Evolutionary conservation across 108 stramenopile genomes (phyloP).

Genomic region (Cyclotella kingstonii): DNA sequence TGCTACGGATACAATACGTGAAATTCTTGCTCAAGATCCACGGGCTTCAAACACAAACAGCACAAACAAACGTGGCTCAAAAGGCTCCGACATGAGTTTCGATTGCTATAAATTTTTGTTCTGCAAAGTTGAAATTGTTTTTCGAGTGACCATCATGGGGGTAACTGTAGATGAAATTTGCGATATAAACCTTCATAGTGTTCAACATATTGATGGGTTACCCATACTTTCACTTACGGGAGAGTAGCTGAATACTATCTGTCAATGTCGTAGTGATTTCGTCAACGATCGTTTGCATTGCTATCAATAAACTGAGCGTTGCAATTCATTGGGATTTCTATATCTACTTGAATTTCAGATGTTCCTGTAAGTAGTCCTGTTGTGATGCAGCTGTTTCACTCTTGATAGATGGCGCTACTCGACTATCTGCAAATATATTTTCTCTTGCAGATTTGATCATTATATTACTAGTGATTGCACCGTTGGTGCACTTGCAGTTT

Average conservation of each 20-base stretch:
- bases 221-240: constrained; percentile 17
- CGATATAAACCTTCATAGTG: constrained; percentile 27
- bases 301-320: not conserved
- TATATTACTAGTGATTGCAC: too few relatives aligned
- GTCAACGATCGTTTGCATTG: not conserved
- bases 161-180: constrained; percentile 29
- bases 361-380: too few relatives aligned
- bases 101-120: constrained; percentile 46
- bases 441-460: too few relatives aligned
- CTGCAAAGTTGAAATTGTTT: constrained; percentile 34
- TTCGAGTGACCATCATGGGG: constrained; percentile 20
- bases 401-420: too few relatives aligned
- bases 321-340: too few relatives aligned
- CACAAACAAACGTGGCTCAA: constrained; percentile 58
- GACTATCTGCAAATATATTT: too few relatives aligned
- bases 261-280: not conserved
- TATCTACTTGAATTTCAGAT: too few relatives aligned
- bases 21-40: constrained; percentile 82
- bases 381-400: too few relatives aligned
- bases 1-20: constrained; percentile 49
- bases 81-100: not conserved
- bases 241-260: not conserved
- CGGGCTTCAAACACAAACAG: constrained; percentile 64
- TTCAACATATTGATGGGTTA: constrained; percentile 39
- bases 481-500: too few relatives aligned